A percentile compares a stretch with the other conserved stretches of the same genome.
Evolutionary conservation across 176 grass and related monocot species (phyloP).

Genomic region (Tillandsia leiboldiana): DNA sequence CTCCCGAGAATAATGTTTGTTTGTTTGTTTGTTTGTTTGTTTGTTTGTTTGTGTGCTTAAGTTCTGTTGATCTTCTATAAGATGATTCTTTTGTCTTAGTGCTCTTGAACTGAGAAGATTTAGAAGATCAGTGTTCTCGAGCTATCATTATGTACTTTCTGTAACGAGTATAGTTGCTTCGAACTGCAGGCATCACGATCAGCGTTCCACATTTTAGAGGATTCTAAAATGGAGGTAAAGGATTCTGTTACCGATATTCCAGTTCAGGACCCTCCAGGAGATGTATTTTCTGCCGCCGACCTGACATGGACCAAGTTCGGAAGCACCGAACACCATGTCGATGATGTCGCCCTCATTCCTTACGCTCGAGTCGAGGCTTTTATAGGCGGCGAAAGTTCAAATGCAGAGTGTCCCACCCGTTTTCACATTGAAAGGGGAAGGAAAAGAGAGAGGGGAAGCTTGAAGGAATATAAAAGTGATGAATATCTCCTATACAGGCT

Average conservation of each 20-base stretch:
- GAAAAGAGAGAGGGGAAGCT: conserved; percentile 57
- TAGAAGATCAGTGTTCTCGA: no score
- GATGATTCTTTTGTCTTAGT: no score
- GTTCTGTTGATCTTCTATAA: no score
- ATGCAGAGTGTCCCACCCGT: conserved; percentile 59
- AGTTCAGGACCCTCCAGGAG: conserved; percentile 58
- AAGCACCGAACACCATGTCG: conserved; percentile 53
- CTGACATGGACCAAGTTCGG: conserved; percentile 58
- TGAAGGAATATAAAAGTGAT: conserved; percentile 56
- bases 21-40: no score
- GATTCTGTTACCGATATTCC: conserved; percentile 53
- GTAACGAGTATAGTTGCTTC: no score
- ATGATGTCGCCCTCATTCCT: conserved; percentile 73
- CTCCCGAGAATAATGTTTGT: no score
- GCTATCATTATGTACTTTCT: no score
- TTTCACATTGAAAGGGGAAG: conserved; percentile 80
- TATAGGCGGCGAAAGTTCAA: conserved; percentile 63
- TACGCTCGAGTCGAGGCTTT: conserved; percentile 68
- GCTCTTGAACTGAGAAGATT: no score
- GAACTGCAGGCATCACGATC: not conserved
- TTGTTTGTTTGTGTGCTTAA: no score
- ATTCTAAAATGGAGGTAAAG: conserved; percentile 25
- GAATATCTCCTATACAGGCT: conserved; percentile 70
- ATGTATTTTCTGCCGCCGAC: conserved; percentile 72
- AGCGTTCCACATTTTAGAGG: not conserved